Evolutionary conservation across 257 asterid species (phyloP).

Genomic region (Catharanthus roseus): DNA sequence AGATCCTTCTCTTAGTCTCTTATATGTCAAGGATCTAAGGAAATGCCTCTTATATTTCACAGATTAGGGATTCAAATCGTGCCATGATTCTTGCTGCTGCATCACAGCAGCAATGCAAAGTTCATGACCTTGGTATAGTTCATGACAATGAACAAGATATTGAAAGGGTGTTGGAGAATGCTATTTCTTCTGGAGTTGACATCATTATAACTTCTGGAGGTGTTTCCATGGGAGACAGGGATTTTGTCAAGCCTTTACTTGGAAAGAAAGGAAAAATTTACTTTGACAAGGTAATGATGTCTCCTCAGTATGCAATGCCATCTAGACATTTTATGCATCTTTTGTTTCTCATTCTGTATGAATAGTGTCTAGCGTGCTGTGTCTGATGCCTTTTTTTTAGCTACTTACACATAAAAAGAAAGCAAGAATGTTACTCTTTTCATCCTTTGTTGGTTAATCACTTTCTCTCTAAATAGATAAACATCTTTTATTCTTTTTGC

Average conservation of each 20-base stretch:
- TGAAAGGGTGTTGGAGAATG: constrained; percentile 51
- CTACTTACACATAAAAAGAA: neutral
- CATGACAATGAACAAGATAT: constrained; percentile 66
- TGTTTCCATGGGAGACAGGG: constrained; percentile 99
- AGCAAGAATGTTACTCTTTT: neutral
- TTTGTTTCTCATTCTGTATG: neutral
- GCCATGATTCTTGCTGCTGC: constrained; percentile 89
- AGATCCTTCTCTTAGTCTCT: constrained; percentile 7
- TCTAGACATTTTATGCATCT: neutral
- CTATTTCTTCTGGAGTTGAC: constrained; percentile 68
- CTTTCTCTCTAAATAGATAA: constrained; percentile 6
- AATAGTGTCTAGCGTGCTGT: neutral
- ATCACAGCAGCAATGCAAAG: constrained; percentile 62
- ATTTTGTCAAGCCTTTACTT: constrained; percentile 84
- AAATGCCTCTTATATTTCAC: constrained; percentile 20
- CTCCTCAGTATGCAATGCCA: neutral
- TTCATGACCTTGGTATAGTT: constrained; percentile 88
- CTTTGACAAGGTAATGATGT: constrained; percentile 69
- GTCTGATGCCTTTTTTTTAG: too few relatives aligned
- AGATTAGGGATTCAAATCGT: constrained; percentile 97
- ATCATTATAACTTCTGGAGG: constrained; percentile 91
- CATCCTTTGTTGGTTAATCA: neutral
- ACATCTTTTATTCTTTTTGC: neutral
- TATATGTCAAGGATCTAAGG: constrained; percentile 7
- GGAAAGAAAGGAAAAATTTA: constrained; percentile 61